Evolutionary conservation across 148 eudicot genomes (phyloP), one percentile per base, ranked within the genome.

Genomic region (Bassia scoparia): DNA sequence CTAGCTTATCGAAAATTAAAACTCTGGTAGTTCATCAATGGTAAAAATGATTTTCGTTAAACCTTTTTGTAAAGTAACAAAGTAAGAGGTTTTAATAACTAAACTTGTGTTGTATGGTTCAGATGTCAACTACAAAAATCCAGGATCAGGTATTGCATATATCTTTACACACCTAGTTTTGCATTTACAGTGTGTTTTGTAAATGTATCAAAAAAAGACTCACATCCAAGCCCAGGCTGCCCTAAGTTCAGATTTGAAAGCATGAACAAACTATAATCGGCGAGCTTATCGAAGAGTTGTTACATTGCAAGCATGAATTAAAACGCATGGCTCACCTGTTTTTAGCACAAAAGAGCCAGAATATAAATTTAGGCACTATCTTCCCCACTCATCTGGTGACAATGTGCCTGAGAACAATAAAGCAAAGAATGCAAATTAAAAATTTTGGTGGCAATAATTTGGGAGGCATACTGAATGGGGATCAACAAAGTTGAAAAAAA

Each of bases 331-430:
- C 31, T 68, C 82, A 92, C 99, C 99, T 96, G n/a, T 96, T 74
- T 86, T 90, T 73, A 96, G 85, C 59, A 86, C 99, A 68, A 88
- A 92, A n/a, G n/a, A 21, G 99, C 78, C 79, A 88, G n/a, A 72
- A 80, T 96, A 92, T 48, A 96, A 78, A 82, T n/a, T n/a, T 96
- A 90, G 37, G 97, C 99, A n/a, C n/a, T n/a, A n/a, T 52, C 85
- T 97, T 68, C 92, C 99, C 99, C 99, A 96, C 79, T 96, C 98
- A 64, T 94, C 92, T 15, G 84, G 89, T 62, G 99, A 84, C 46
- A 96, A 73, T 43, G 97, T 92, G 77, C 96, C 99, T 96, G 87
- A 53, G 53, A n/a, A 73, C 61, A 53, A 62, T 24, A 35, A 18
- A 53, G 53, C 46, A 61, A 69, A 7, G n/a, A n/a, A n/a, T n/a